Base-by-base conservation (phyloP, 208 protist genomes). In the Novymonas esmeraldas region DNA sequence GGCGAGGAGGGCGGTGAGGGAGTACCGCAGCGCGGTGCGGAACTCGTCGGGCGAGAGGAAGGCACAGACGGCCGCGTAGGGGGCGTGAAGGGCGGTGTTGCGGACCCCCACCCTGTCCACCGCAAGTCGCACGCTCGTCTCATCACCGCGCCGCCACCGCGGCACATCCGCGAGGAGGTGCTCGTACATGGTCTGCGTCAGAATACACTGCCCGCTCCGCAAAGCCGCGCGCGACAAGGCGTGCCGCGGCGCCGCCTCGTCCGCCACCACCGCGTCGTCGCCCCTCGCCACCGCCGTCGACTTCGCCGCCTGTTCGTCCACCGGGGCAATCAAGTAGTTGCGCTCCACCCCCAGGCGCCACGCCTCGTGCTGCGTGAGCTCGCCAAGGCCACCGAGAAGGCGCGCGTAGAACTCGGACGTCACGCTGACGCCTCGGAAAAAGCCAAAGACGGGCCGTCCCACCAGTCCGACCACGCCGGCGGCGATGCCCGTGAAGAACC, bases 21-120 rank as follows among this genome's bases (percentile, higher is more conserved):
- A 73, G 42, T 79, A 62, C 34, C 71, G 73, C 11, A 89, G 59
- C 67, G 82, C 87, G 13, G 57, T 56, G 36, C 63, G 72, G 60
- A 92, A 92, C 56, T 95, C 90, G 14, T 78, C 70, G 18, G 84
- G 73, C 3, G 87, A 85, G 9, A 79, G 60, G 52, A 81, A 70
- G 0, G 67, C 46, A 51, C 74, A 57, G 63, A 92, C 80, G 26
- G 69, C 64, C 16, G 73, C 26, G 66, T 83, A 92, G 24, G 64
- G 54, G 10, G 73, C 60, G 57, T 86, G 79, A 20, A 91, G 65
- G 16, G 86, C 87, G 24, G 81, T 73, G 64, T 84, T 90, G 61
- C 79, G 73, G 39, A 78, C 49, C 11, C 90, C 90, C 11, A 83
- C 74, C 3, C 57, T 39, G 24, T 52, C 41, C 29, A 90, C 64